phyloP scores from a whole-genome alignment of 1,139 yeast species.

The Magnusiomyces paraingens region DNA sequence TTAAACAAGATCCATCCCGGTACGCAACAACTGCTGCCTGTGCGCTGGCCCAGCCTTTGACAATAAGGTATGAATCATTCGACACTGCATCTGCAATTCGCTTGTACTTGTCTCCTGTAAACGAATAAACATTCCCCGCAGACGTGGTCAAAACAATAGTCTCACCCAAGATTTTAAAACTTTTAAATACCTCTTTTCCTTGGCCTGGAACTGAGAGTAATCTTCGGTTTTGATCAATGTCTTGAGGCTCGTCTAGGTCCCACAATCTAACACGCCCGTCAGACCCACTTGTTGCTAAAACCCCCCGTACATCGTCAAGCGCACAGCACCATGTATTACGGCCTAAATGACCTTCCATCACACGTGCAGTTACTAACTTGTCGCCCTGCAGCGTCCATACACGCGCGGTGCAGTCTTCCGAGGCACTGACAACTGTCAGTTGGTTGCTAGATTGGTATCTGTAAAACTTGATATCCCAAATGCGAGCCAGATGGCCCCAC shows the following conservation, averaged over 20 bases:
- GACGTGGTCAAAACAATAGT: conserved; percentile 3
- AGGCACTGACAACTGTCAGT: conserved; percentile 49
- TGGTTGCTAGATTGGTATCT: conserved; percentile 16
- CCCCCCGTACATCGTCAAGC: conserved; percentile 39
- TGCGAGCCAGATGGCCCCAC: conserved; percentile 96
- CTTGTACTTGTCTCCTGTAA: conserved; percentile 23
- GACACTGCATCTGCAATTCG: conserved; percentile 29
- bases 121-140: neutral
- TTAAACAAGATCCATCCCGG: conserved; percentile 49
- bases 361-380: conserved; percentile 40
- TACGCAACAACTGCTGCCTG: conserved; percentile 45
- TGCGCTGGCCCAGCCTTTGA: conserved; percentile 41
- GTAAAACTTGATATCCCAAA: conserved; percentile 73
- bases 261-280: conserved; percentile 73
- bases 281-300: conserved; percentile 73
- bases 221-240: conserved; percentile 28
- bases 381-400: conserved; percentile 48
- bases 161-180: conserved; percentile 22
- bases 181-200: conserved; percentile 1
- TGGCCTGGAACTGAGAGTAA: conserved; percentile 28
- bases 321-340: conserved; percentile 87
- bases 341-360: conserved; percentile 66
- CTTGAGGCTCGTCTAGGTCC: conserved; percentile 38
- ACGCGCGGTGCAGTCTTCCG: conserved; percentile 89
- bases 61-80: conserved; percentile 45